Conservation (phyloP, 768 basidiomycete genomes). For the Macrolepiota fuliginosa region DNA sequence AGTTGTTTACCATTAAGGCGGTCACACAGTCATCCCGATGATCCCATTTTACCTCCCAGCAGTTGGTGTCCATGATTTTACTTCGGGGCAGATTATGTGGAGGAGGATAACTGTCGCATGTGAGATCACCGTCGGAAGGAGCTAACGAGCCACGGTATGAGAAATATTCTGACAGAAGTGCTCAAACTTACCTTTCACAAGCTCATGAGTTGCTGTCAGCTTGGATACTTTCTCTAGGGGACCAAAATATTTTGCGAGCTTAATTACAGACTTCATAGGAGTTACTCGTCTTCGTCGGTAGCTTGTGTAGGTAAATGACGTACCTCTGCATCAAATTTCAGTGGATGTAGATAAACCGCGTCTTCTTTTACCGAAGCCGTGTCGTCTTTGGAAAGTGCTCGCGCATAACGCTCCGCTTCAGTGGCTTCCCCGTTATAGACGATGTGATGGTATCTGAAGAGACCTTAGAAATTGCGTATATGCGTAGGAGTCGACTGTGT, state of each 20-base stretch:
- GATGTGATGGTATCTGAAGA: constrained; percentile 37
- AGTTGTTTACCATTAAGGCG: constrained; percentile 58
- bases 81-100: constrained; percentile 61
- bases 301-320: constrained; percentile 12
- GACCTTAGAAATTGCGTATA: not conserved
- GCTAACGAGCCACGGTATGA: not conserved
- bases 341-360: constrained; percentile 49
- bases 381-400: constrained; percentile 17
- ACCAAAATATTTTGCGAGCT: constrained; percentile 61
- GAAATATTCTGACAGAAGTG: not conserved
- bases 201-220: not conserved
- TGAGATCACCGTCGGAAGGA: not conserved
- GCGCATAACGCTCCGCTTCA: constrained; percentile 34
- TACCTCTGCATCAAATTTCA: constrained; percentile 62
- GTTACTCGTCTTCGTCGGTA: not conserved
- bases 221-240: constrained; percentile 53
- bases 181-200: constrained; percentile 3
- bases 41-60: constrained; percentile 81
- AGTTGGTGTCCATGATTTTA: constrained; percentile 51
- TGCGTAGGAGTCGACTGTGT: not conserved
- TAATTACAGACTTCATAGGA: constrained; percentile 26
- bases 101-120: constrained; percentile 29
- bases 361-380: constrained; percentile 20
- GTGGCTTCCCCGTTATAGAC: constrained; percentile 58
- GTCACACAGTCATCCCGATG: constrained; percentile 73